Evolutionary conservation across 768 basidiomycete genomes (phyloP), one percentile per base, ranked within the genome.

Genomic region (Mycena latifolia): DNA sequence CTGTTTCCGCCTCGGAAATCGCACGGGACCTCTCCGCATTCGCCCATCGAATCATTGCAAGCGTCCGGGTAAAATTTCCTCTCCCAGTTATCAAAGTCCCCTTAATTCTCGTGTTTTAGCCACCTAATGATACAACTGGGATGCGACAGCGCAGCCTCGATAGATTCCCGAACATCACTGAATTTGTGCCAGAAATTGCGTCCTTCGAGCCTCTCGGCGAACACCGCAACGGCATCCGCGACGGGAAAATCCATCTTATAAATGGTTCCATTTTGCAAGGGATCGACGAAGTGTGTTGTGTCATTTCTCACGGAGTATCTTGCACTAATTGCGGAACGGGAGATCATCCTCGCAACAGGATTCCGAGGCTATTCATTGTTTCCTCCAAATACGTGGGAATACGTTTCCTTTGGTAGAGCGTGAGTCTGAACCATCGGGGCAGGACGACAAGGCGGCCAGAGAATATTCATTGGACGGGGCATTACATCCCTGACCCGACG

Each of bases 401-500:
- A 22, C 9, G 4, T 12, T 33, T 24, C 14, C n/a, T 25, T 33
- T 11, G 11, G 11, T 17, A 1, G 8, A 31, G 24, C 24, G 28
- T 22, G 10, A 24, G 14, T 5, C 22, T 24, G 41, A 43, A 22
- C n/a, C 41, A 14, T n/a, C 20, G 18, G 9, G 17, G 1, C 7
- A 35, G 27, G 35, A 66, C 58, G 10, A 41, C 27, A 1, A 5
- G 39, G 37, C 45, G 57, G 20, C 64, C 57, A 25, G 45, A 63
- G 37, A 67, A 72, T 45, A 52, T 72, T 22, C 46, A 65, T 29
- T 72, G 69, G 69, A 72, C 71, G 20, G 71, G 71, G 7, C 71
- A 75, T 61, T 79, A 77, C 66, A 75, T 78, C 28, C 74, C 73
- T 3, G 78, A 79, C 45, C 77, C 77, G 2, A 77, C 77, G 10